Conservation (phyloP, 306 rosid species). For the Parietaria judaica region DNA sequence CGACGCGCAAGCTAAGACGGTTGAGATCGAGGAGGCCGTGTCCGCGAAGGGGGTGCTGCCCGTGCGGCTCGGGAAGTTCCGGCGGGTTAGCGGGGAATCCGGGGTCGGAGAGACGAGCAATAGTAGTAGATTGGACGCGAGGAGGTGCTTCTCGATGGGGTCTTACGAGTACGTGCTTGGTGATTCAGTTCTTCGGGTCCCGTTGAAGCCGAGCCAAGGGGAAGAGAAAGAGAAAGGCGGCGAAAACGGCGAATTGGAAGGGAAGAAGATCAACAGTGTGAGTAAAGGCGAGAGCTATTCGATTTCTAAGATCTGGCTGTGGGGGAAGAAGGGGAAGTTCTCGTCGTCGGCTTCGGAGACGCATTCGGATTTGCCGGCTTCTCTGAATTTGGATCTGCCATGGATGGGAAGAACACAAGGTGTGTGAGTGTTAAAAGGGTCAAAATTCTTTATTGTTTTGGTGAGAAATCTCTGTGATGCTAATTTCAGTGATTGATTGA, state of each 20-base stretch:
- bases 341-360: constrained; percentile 30
- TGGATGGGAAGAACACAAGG: constrained; percentile 55
- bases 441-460: constrained; percentile 24
- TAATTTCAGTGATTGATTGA: constrained; percentile 31
- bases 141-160: constrained; percentile 95
- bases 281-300: constrained; percentile 92
- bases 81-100: constrained; percentile 36
- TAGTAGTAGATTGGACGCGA: constrained; percentile 89
- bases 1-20: constrained; percentile 18
- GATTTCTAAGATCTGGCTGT: constrained; percentile 91
- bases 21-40: constrained; percentile 57
- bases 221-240: constrained; percentile 35
- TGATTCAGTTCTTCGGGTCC: constrained; percentile 55
- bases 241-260: constrained; percentile 57
- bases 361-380: constrained; percentile 57
- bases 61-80: constrained; percentile 85
- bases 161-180: constrained; percentile 85
- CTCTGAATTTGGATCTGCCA: constrained; percentile 53
- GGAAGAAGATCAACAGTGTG: constrained; percentile 67
- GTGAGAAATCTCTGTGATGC: constrained; percentile 11
- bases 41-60: constrained; percentile 68
- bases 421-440: constrained; percentile 40
- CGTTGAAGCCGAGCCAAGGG: constrained; percentile 32
- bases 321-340: constrained; percentile 77
- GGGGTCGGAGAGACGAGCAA: constrained; percentile 71